A percentile compares a stretch with the other conserved stretches of the same genome.
Evolutionary conservation across 768 basidiomycete genomes (phyloP).

Genomic region (Chlorophyllum brunneum): DNA sequence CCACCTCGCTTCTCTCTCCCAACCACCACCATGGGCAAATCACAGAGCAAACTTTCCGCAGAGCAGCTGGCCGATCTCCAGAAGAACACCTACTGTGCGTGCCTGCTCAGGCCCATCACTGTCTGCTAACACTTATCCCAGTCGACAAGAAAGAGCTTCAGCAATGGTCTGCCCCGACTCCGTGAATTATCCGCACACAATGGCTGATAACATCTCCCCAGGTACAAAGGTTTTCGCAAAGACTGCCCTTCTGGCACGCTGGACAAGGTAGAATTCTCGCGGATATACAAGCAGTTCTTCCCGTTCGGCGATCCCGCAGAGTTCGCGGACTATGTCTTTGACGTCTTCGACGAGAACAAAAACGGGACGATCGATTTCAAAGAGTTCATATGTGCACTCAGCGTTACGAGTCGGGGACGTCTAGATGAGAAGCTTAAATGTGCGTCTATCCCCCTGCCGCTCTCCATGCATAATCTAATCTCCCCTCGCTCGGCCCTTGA

Average conservation of each 20-base stretch:
- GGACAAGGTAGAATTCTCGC: slow-evolving; percentile 91
- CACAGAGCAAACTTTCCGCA: slow-evolving; percentile 90
- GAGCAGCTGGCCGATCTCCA: slow-evolving; percentile 95
- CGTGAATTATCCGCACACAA: slow-evolving; percentile 3
- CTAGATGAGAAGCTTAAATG: slow-evolving; percentile 99
- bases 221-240: slow-evolving; percentile 99
- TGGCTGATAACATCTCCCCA: slow-evolving; percentile 28
- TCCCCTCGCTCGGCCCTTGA: slow-evolving; percentile 6
- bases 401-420: slow-evolving; percentile 88
- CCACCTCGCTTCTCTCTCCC: slow-evolving; percentile 19
- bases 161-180: slow-evolving; percentile 61
- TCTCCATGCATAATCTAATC: slow-evolving; percentile 7
- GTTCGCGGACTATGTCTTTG: slow-evolving; percentile 98
- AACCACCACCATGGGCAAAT: slow-evolving; percentile 81
- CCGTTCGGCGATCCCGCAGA: slow-evolving; percentile 97
- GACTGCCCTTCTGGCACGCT: slow-evolving; percentile 97
- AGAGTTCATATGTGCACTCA: slow-evolving; percentile 97
- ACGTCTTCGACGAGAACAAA: slow-evolving; percentile 93
- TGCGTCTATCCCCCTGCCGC: slow-evolving; percentile 36
- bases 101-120: slow-evolving; percentile 10
- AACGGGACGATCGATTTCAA: slow-evolving; percentile 99
- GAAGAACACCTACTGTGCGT: slow-evolving; percentile 95
- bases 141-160: slow-evolving; percentile 97
- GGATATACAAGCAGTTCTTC: slow-evolving; percentile 99
- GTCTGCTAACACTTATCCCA: slow-evolving; percentile 28